A percentile compares a stretch with the other conserved stretches of the same genome.
Evolutionary conservation across 2,329 filamentous ascomycete species (phyloP).

Genomic region (Pseudogymnoascus sp.): DNA sequence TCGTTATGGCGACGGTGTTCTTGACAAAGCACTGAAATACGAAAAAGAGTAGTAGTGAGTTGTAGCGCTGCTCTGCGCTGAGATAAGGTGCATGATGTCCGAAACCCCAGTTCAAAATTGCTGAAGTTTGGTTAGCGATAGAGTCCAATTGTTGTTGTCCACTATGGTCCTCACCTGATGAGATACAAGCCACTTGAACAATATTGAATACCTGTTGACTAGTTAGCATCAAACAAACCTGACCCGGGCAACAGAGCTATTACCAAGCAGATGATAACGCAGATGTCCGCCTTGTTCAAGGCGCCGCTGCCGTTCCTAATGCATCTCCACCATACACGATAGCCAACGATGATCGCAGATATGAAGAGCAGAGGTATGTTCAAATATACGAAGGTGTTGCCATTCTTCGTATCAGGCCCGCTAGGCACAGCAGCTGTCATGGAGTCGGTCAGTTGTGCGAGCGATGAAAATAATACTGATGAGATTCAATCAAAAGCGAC

Average conservation of each 20-base stretch:
- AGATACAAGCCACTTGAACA: conserved; percentile 6
- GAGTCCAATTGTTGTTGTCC: not conserved
- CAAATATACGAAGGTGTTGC: not conserved
- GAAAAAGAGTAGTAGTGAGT: conserved; percentile 14
- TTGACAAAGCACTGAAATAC: not conserved
- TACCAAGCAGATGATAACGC: conserved; percentile 7
- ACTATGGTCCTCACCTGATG: conserved; percentile 5
- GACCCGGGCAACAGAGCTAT: not conserved
- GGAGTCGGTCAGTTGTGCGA: not conserved
- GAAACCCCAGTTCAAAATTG: conserved; percentile 14
- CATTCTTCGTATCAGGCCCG: conserved; percentile 8
- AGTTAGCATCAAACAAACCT: conserved; percentile 2
- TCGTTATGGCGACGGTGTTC: conserved; percentile 13
- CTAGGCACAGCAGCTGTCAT: not conserved
- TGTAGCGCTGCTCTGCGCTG: conserved; percentile 12
- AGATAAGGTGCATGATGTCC: conserved; percentile 13
- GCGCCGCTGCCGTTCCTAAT: conserved; percentile 2
- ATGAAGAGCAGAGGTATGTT: conserved; percentile 14
- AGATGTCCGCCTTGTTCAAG: conserved; percentile 8
- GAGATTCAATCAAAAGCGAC: not conserved
- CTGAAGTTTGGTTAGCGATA: not conserved
- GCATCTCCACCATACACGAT: conserved; percentile 15
- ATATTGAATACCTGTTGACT: conserved; percentile 5
- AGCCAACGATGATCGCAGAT: conserved; percentile 9
- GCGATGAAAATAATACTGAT: conserved; percentile 1